phyloP scores from a whole-genome alignment of 164 flowering plant species.

The Aristolochia contorta region DNA sequence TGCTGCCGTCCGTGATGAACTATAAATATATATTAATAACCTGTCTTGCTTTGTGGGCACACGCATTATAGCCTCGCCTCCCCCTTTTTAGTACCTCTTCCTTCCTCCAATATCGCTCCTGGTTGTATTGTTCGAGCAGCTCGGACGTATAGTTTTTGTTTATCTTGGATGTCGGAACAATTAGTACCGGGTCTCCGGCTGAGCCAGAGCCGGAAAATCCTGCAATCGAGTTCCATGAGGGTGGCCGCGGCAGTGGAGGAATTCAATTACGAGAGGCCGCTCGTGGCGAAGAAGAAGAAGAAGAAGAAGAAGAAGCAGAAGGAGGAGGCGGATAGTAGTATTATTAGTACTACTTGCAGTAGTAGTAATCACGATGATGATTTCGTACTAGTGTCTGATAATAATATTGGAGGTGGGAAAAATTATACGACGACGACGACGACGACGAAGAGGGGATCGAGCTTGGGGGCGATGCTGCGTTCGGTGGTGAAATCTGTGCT shows the following conservation, averaged over 20 bases:
- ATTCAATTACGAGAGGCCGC: slow-evolving; percentile 13
- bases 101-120: neutral
- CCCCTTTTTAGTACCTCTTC: neutral
- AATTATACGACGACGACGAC: too few relatives aligned
- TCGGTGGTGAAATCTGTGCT: slow-evolving; percentile 10
- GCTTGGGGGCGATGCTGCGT: slow-evolving; percentile 5
- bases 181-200: neutral
- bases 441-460: too few relatives aligned
- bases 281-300: slow-evolving; percentile 4
- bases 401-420: too few relatives aligned
- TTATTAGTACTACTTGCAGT: neutral
- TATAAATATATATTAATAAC: neutral
- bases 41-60: neutral
- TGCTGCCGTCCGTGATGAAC: too few relatives aligned
- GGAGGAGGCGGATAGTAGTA: neutral
- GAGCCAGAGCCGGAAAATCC: slow-evolving; percentile 24
- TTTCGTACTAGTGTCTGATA: too few relatives aligned
- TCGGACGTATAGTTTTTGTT: too few relatives aligned
- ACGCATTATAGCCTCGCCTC: neutral
- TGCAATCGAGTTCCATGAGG: slow-evolving; percentile 24
- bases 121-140: neutral
- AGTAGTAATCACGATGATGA: slow-evolving; percentile 7
- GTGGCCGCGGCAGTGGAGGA: slow-evolving; percentile 19
- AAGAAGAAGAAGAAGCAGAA: too few relatives aligned
- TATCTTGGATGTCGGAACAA: neutral